Evolutionary conservation across 805 yeast genomes (phyloP).

Genomic region (Starmerella roubikii): DNA sequence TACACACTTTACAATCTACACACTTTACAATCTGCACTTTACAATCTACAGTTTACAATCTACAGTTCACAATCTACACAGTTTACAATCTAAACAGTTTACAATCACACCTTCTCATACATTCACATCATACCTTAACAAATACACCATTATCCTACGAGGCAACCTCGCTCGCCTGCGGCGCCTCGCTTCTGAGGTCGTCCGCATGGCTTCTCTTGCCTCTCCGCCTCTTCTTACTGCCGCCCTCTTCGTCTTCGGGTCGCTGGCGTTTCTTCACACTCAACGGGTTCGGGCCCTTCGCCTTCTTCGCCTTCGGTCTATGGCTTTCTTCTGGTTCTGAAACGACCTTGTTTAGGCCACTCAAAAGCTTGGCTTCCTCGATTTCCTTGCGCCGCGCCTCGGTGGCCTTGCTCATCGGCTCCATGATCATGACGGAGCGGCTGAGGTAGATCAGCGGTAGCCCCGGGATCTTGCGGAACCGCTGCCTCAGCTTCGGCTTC

Average conservation of each 20-base stretch:
- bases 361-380: constrained; percentile 56
- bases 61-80: no score
- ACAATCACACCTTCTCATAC: no score
- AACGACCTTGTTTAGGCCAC: constrained; percentile 60
- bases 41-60: no score
- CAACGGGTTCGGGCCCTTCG: constrained; percentile 79
- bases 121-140: background rate
- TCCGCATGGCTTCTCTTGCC: constrained; percentile 14
- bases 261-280: constrained; percentile 65
- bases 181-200: no score
- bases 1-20: no score
- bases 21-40: no score
- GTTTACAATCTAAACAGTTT: no score
- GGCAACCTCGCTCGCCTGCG: no score
- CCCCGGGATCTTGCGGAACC: constrained; percentile 68
- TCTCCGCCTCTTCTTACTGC: constrained; percentile 10
- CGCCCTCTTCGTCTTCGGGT: constrained; percentile 12
- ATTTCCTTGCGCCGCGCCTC: constrained; percentile 33
- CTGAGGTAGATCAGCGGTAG: constrained; percentile 79
- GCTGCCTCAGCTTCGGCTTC: constrained; percentile 51
- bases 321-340: constrained; percentile 5
- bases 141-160: background rate
- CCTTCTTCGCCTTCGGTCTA: constrained; percentile 25
- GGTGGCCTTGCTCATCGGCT: constrained; percentile 72
- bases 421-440: constrained; percentile 91